Base-by-base conservation (phyloP, 163 green algal genomes). In the Botryococcus braunii region DNA sequence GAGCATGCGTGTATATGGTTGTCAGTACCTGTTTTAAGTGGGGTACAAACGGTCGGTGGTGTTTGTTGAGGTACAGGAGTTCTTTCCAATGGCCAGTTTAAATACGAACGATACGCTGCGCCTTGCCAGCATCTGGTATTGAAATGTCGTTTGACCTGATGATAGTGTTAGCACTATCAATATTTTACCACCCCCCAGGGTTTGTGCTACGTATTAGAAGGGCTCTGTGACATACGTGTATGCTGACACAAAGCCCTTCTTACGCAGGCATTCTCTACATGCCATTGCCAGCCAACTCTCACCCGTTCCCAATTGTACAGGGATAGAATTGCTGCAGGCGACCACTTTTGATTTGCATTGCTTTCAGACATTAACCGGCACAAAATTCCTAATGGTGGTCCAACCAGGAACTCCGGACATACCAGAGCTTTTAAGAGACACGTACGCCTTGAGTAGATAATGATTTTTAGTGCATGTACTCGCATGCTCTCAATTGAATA, bases 271-370 rank as follows among this genome's bases (percentile, higher is more conserved):
- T 67, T 88, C 82, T 3, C 76, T 95, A 48, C 85, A 96, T 77
- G 91, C 88, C 29, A 97, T 97, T 27, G 79, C 92, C 1, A 74
- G 71, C 17, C 84, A 97, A 79, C 74, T 97, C 21, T 94, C 89
- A 1, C 92, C 92, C 5, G 73, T 88, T 29, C 77, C 75, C 0
- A 80, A 78, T 6, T 94, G 89, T 76, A 85, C 73, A 21, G 89
- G 89, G 41, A 95, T 97, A n/a, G 83, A 95, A 70, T 74, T 95
- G 41, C 73, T 98, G 61, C 81, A 95, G 60, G 86, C 91, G 0
- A 91, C 96, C 38, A 96, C 78, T 3, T 99, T 97, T 76, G 87
- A 97, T 72, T 71, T 98, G 69, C 92, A 97, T 77, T 95, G 89
- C 81, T 95, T 96, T 62, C 88, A 90, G 61, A 88, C 79, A 2